Base-by-base conservation (phyloP, 495 filamentous ascomycete genomes). In the Pyrenopolyporus hunteri region DNA sequence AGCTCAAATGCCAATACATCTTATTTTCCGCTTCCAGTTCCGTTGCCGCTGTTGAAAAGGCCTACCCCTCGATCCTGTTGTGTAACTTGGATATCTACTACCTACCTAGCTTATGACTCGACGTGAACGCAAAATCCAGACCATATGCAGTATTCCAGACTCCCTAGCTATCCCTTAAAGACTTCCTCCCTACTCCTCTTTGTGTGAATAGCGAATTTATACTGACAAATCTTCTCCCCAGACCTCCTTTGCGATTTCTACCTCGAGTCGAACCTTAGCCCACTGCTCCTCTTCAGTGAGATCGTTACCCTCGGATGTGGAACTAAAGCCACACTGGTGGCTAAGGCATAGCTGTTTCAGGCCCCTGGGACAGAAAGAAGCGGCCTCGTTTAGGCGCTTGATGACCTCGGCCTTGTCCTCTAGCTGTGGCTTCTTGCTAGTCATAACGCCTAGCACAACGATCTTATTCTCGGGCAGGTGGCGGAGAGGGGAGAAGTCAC, bases 291-390 rank as follows among this genome's bases (percentile, higher is more conserved):
- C 85, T 60, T 82, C 76, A 13, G 74, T 79, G 26, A 88, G 69
- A 23, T 84, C 73, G 65, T 88, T 87, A 13, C 86, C 86, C 67
- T 83, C 85, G 51, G 78, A 78, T 54, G 87, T 86, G 19, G 81
- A 85, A 58, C 83, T 85, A 70, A 89, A 88, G 8, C 86, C 86
- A 71, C 86, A 89, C 73, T 89, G 86, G 26, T 87, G 86, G 59
- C 82, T 85, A 32, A 88, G 73, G 62, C 86, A 86, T 39, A 88
- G 70, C 63, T 83, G 78, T 61, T 86, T 80, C 7, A 89, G 72
- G 0, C 84, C 85, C 20, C 77, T 57, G 2, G 83, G 81, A 58
- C 86, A 82, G 66, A 81, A 83, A n/a, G 78, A 75, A 3, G 83
- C 86, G 11, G 85, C 86, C 67, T 82, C 78, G 25, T 81, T 76